A percentile compares a stretch with the other conserved stretches of the same genome.
phyloP scores from a whole-genome alignment of 78 protist species.

The Tieghemostelium lacteum region DNA sequence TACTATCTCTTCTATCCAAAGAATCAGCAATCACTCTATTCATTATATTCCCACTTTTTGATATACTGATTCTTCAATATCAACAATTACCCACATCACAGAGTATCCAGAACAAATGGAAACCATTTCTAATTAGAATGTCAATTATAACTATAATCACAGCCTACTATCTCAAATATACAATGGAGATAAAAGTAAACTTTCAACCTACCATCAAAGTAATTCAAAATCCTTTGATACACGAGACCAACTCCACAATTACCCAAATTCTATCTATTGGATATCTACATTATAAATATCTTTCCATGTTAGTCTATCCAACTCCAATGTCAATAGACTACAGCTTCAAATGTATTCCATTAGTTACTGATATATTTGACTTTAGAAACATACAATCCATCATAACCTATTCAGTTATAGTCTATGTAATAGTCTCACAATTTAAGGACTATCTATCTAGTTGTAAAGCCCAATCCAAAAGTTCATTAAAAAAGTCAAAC shows the following conservation, averaged over 20 bases:
- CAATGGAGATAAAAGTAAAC: no score
- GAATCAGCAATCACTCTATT: slow-evolving; percentile 8
- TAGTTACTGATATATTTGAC: background rate
- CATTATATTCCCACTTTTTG: slow-evolving; percentile 4
- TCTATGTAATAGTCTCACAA: background rate
- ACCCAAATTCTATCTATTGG: background rate
- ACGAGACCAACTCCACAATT: no score
- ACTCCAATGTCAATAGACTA: slow-evolving; percentile 29
- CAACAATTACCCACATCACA: no score
- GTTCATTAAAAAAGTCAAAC: background rate
- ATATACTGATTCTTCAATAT: background rate
- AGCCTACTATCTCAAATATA: no score
- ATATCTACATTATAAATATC: slow-evolving; percentile 21
- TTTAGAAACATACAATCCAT: background rate
- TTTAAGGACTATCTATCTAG: background rate
- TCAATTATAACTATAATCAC: no score
- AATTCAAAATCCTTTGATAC: no score
- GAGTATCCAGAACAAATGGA: no score
- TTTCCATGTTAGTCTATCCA: slow-evolving; percentile 32
- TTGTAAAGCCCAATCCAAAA: background rate
- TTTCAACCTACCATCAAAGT: no score
- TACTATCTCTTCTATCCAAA: background rate
- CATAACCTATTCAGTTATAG: background rate
- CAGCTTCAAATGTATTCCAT: slow-evolving; percentile 52
- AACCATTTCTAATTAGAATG: no score